These are phyloP conservation scores for Talaromyces liani DNA, from an alignment of 495 filamentous ascomycete species.

Conservation along the genomic window DNA sequence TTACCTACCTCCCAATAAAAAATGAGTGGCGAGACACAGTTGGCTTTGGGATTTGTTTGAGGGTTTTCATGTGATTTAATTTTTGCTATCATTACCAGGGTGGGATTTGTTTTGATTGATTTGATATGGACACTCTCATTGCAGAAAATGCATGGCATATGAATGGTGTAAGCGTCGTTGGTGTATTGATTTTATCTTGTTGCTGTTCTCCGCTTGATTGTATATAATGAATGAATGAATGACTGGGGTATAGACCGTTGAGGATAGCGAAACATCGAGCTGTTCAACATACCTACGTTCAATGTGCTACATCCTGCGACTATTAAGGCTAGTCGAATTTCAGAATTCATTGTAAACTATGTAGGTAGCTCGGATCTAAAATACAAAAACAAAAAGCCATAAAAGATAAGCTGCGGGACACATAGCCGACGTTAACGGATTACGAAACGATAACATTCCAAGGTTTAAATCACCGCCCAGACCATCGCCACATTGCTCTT, in stretches of 20 bases:
- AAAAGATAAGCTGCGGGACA: too few species aligned
- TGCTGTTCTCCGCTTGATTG: background rate
- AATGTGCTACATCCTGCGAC: too few species aligned
- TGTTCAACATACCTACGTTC: too few species aligned
- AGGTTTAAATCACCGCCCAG: too few species aligned
- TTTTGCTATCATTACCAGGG: background rate
- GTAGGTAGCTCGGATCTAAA: too few species aligned
- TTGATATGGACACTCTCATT: background rate
- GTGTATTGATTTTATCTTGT: background rate
- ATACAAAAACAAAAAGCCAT: too few species aligned
- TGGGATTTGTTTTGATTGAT: background rate
- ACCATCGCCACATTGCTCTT: too few species aligned
- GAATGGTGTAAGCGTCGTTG: background rate
- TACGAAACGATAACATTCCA: too few species aligned
- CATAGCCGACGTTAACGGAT: too few species aligned
- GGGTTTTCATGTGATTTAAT: background rate
- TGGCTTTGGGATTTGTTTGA: background rate
- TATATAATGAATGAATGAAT: slow-evolving; percentile 4
- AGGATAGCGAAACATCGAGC: too few species aligned
- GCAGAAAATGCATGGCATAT: slow-evolving; percentile 1
- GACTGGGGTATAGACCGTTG: background rate
- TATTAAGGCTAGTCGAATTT: too few species aligned
- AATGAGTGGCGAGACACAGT: background rate
- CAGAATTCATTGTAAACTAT: too few species aligned
- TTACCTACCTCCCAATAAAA: background rate